Evolutionary conservation across 352 stramenopile species (phyloP).

Genomic region (Phytopythium montanum): DNA sequence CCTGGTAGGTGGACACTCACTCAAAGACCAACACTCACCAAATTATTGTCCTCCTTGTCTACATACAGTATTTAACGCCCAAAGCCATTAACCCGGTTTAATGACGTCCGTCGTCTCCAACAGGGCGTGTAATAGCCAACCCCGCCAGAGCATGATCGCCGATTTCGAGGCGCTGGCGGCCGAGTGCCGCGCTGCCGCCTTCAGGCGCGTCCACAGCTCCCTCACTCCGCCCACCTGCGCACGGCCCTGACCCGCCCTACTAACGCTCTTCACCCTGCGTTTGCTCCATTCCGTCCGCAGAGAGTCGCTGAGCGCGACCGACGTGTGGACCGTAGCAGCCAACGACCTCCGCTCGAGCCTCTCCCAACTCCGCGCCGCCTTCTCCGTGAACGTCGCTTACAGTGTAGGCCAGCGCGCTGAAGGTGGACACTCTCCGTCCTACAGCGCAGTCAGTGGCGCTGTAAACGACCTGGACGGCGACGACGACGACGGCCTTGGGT

Average conservation of each 20-base stretch:
- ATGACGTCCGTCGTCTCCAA: too few relatives aligned
- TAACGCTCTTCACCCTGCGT: background rate
- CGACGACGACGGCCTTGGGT: slow-evolving; percentile 67
- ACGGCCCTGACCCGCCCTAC: background rate
- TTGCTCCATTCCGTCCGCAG: slow-evolving; percentile 6
- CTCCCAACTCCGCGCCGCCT: background rate
- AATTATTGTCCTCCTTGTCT: too few relatives aligned
- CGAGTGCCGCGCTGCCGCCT: slow-evolving; percentile 42
- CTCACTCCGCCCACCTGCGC: background rate
- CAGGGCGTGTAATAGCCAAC: too few relatives aligned
- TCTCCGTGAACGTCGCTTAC: background rate
- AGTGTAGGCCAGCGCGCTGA: background rate
- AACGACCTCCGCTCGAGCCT: slow-evolving; percentile 7
- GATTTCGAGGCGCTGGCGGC: slow-evolving; percentile 53
- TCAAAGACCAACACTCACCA: too few relatives aligned
- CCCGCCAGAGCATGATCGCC: slow-evolving; percentile 9
- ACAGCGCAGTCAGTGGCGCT: background rate
- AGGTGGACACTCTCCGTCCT: background rate
- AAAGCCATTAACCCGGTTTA: too few relatives aligned
- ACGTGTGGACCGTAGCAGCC: slow-evolving; percentile 17
- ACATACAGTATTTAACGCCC: too few relatives aligned
- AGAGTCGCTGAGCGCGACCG: slow-evolving; percentile 15
- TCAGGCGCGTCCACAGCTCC: slow-evolving; percentile 28
- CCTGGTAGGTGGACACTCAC: too few relatives aligned
- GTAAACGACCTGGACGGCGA: slow-evolving; percentile 26